A percentile compares a stretch with the other conserved stretches of the same genome.
These are phyloP conservation scores for Coelastrella sp. DNA, from an alignment of 139 green algal species.

Conservation along the genomic window DNA sequence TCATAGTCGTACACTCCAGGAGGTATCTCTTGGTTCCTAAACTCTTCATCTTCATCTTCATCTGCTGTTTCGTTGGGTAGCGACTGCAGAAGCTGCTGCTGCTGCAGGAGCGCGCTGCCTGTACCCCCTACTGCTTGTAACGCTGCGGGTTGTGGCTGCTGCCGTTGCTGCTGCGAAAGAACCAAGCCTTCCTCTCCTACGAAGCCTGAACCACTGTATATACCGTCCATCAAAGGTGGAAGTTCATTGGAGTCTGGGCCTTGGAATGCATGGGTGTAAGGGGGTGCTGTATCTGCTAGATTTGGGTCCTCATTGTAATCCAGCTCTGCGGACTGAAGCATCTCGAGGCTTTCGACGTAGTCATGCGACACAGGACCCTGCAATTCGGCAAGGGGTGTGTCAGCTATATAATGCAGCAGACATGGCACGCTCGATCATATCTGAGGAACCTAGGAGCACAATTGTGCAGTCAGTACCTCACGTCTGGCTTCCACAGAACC, in stretches of 20 bases:
- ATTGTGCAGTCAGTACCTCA: background rate
- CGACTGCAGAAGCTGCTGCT: background rate
- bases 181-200: conserved; percentile 29
- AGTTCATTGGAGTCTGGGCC: background rate
- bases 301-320: background rate
- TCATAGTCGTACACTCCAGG: conserved; percentile 41
- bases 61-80: conserved; percentile 6
- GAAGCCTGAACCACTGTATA: background rate
- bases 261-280: background rate
- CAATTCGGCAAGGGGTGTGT: background rate
- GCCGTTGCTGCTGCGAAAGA: conserved; percentile 10
- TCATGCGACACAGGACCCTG: background rate
- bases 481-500: background rate
- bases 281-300: background rate
- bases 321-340: background rate
- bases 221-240: background rate
- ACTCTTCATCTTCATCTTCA: conserved; percentile 10
- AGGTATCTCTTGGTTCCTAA: conserved; percentile 18
- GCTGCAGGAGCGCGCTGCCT: background rate
- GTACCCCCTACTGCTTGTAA: background rate
- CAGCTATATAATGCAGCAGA: background rate
- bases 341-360: background rate
- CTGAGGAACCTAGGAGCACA: background rate
- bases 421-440: background rate
- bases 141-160: background rate